Evolutionary conservation across 2,329 filamentous ascomycete genomes (phyloP), one percentile per base, ranked within the genome.

Genomic region (Septoria linicola): DNA sequence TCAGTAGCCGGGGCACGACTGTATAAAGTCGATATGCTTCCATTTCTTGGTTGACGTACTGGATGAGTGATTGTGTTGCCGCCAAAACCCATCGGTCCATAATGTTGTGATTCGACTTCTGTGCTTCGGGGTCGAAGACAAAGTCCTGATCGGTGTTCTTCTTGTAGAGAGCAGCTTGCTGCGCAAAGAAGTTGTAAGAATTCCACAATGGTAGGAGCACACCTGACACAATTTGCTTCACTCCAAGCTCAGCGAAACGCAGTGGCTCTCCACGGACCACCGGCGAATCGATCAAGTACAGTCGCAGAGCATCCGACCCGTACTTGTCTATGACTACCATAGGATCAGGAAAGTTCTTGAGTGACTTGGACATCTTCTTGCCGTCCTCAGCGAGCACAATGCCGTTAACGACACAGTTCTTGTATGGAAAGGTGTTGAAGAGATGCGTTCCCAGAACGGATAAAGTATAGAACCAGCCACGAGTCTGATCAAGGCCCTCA

Each of bases 301-400:
- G 78, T 49, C 92, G 85, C 42, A 97, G 81, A 23, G 92, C 90
- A 73, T 97, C 92, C 1, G 90, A 91, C 16, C 92, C 92, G 68
- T 95, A 95, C 65, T 87, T 87, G 51, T 87, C 75, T 79, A 96
- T 93, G 60, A 97, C 82, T 44, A 89, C 75, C 50, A 76, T 76
- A 8, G 92, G 92, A 64, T 96, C 90, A 0, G 92, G 92, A 70
- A 96, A 97, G 72, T 97, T 97, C 76, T 96, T 95, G 51, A 96
- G 77, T 47, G 92, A 83, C 73, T 97, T 97, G 5, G 90, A 96
- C 92, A 97, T 97, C 78, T 97, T 97, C 78, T 96, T 96, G 49
- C 92, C 92, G 65, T 96, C 89, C 68, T 95, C 90, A 1, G 91
- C 91, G 34, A 96, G 79, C 3, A 96, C 90, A 57, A 96, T 93